A percentile compares a stretch with the other conserved stretches of the same genome.
These are phyloP conservation scores for Graphiopsis chlorocephala DNA, from an alignment of 2,329 filamentous ascomycete species.

Conservation along the genomic window DNA sequence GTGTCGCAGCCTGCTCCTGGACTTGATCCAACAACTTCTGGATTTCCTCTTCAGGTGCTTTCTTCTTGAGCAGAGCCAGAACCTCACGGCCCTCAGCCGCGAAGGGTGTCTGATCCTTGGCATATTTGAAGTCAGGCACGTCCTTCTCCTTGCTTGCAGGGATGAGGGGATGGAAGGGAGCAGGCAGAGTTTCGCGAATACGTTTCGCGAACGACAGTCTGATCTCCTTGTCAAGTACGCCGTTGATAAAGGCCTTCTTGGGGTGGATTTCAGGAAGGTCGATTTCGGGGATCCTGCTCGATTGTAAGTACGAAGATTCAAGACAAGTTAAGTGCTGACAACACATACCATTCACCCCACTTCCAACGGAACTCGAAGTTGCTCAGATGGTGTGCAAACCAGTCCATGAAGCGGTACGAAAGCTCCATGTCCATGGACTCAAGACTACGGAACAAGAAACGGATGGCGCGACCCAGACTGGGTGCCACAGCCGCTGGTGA, in stretches of 20 bases:
- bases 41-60: constrained; percentile 83
- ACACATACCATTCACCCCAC: constrained; percentile 84
- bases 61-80: constrained; percentile 73
- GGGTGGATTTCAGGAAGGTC: constrained; percentile 74
- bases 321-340: not conserved
- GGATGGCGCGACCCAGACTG: constrained; percentile 86
- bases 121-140: constrained; percentile 92
- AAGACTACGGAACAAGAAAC: constrained; percentile 81
- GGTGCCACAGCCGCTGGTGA: constrained; percentile 95
- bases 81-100: constrained; percentile 80
- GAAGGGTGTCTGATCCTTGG: constrained; percentile 72
- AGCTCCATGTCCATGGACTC: constrained; percentile 85
- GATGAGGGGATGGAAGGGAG: constrained; percentile 77
- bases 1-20: constrained; percentile 70
- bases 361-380: constrained; percentile 99
- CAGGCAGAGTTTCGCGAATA: constrained; percentile 88
- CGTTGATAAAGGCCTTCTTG: constrained; percentile 88
- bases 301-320: constrained; percentile 10
- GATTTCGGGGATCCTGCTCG: constrained; percentile 70
- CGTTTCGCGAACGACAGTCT: constrained; percentile 92
- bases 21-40: constrained; percentile 76
- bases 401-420: constrained; percentile 84
- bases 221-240: constrained; percentile 93
- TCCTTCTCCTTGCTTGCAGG: constrained; percentile 88
- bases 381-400: constrained; percentile 96